phyloP scores from a whole-genome alignment of 2,329 filamentous ascomycete genomes.

The Coniosporium uncinatum region DNA sequence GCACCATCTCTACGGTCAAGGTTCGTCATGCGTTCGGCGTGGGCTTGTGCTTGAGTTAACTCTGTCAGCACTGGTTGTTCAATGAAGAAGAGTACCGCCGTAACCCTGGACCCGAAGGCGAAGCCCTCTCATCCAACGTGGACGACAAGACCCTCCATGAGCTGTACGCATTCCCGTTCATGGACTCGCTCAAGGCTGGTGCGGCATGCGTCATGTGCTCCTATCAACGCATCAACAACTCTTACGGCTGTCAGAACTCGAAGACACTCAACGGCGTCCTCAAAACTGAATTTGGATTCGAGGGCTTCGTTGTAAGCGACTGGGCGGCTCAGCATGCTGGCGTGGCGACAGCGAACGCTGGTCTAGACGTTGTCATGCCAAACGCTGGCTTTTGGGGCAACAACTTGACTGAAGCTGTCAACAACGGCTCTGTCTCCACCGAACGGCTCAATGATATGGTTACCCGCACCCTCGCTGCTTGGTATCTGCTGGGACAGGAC shows the following conservation, averaged over 20 bases:
- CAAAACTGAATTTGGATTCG: conserved; percentile 45
- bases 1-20: not conserved
- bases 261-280: conserved; percentile 41
- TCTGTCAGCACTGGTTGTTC: not conserved
- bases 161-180: conserved; percentile 61
- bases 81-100: not conserved
- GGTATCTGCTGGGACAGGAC: not conserved
- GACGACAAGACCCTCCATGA: conserved; percentile 63
- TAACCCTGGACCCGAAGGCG: not conserved
- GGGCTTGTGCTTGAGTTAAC: too few species aligned
- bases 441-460: conserved; percentile 8
- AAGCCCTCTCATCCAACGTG: not conserved
- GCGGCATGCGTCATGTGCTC: conserved; percentile 56
- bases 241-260: conserved; percentile 23
- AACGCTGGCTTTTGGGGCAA: conserved; percentile 15
- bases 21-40: too few species aligned
- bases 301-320: conserved; percentile 34
- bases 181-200: conserved; percentile 52
- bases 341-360: conserved; percentile 34
- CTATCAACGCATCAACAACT: conserved; percentile 26
- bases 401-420: conserved; percentile 16
- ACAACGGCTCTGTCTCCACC: conserved; percentile 13
- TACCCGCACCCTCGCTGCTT: conserved; percentile 8
- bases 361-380: conserved; percentile 43
- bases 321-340: conserved; percentile 37